Base-by-base conservation (phyloP, 169 alveolate species). In the Eimeria brunetti region DNA sequence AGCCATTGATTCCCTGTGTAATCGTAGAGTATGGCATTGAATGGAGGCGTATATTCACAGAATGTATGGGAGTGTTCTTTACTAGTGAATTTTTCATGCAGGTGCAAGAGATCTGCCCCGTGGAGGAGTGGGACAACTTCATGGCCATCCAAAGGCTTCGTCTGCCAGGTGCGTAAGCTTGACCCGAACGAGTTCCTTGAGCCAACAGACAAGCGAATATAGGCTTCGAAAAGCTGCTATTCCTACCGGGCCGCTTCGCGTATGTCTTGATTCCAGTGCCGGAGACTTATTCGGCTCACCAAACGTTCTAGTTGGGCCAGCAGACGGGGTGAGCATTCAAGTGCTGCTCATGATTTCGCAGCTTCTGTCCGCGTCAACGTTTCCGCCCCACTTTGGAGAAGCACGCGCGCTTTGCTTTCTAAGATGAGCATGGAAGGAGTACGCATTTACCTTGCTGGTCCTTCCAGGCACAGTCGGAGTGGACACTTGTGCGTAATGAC, bases 331-430 rank as follows among this genome's bases (percentile, higher is more conserved):
- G 71, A n/a, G 83, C 56, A 38, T 14, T 49, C 67, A 11, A 27
- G 64, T 78, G 67, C 41, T 78, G 44, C 88, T 49, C 44, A n/a
- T 78, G 88, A 53, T 44, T 67, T 41, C 75, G 88, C 89, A 94
- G 96, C 96, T 27, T 89, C 96, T 30, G 96, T 94, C 60, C 93
- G 96, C 36, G 94, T 94, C 81, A 94, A 94, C 60, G 88, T 80
- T 4, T 84, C 96, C 11, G 89, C 94, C 36, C 94, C 96, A 53
- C 94, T 94, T 51, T 94, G 96, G 96, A 53, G 75, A n/a, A 71
- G 94, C 84, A 51, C 86, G n/a, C 84, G 94, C 8, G 71, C 86
- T 62, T 64, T 86, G 67, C 83, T 86, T 64, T 16, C 38, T 3
- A 36, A 44, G 51, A 60, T 86, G 93, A 86, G 81, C 93, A 60